Evolutionary conservation across 1,284 basidiomycete genomes (phyloP), one percentile per base, ranked within the genome.

Genomic region (Leccinum subrobustum): DNA sequence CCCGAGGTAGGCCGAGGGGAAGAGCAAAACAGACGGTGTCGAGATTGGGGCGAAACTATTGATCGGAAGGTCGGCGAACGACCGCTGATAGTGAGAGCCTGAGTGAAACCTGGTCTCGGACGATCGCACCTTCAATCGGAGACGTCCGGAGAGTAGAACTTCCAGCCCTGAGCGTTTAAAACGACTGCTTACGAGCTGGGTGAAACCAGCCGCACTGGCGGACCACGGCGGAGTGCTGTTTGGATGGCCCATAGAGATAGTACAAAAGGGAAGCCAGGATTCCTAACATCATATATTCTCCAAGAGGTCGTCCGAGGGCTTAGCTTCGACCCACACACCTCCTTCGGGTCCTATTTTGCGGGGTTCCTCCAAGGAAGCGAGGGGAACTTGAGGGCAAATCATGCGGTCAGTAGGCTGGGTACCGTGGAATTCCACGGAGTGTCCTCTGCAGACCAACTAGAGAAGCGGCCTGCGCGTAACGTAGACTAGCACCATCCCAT

Each of bases 401-500:
- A 55, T 65, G 60, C 59, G 63, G 52, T 48, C 60, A 63, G 54
- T 42, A 44, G 58, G 47, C 25, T 51, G 27, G 16, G n/a, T 52
- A 20, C 47, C 62, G 54, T 64, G 60, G 61, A 66, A 62, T 54
- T 70, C 68, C 72, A 73, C 69, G 70, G 69, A 59, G 56, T 54
- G 23, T 9, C 57, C 47, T 42, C 52, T 63, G 54, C 31, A 55
- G 48, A 18, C 52, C 60, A 6, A 57, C 55, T 25, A 29, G 60
- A 54, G 58, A 58, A 50, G 33, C 8, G 23, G 11, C 44, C 51
- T 57, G 58, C 52, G 52, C 37, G 50, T 57, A 56, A 48, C 42
- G 54, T 57, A 53, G 54, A 56, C 54, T 33, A 56, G 23, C 16
- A 55, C 23, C 55, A 35, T 27, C 50, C 52, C 56, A 56, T 58